phyloP scores from a whole-genome alignment of 2,329 filamentous ascomycete species.

The Colletotrichum graminicola region DNA sequence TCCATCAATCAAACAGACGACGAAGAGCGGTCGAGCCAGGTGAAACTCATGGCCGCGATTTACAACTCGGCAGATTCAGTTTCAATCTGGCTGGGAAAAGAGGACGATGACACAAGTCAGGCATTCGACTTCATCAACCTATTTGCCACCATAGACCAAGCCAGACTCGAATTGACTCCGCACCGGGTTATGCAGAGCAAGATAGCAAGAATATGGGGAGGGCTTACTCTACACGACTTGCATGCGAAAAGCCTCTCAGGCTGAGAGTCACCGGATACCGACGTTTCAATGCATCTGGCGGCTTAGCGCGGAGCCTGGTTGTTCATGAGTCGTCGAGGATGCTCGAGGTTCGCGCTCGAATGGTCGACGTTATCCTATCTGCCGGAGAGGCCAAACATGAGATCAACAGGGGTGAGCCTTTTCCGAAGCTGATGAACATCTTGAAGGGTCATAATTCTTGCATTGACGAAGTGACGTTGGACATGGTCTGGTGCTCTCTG shows the following conservation, averaged over 20 bases:
- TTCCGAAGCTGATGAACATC: slow-evolving; percentile 1
- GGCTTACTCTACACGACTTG: background rate
- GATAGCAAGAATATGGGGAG: background rate
- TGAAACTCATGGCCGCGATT: slow-evolving; percentile 40
- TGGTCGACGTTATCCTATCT: background rate
- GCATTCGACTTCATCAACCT: background rate
- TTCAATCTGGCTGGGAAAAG: slow-evolving; percentile 35
- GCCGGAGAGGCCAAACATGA: slow-evolving; percentile 3
- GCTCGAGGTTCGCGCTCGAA: background rate
- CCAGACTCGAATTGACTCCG: background rate
- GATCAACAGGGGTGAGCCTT: background rate
- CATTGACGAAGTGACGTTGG: background rate
- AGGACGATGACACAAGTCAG: slow-evolving; percentile 18
- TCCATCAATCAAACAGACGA: slow-evolving; percentile 41
- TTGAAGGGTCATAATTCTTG: background rate
- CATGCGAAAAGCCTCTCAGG: slow-evolving; percentile 5
- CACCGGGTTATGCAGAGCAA: background rate
- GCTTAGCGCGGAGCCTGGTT: background rate
- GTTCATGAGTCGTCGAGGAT: background rate
- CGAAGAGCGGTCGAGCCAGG: slow-evolving; percentile 40
- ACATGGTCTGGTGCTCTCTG: slow-evolving; percentile 7
- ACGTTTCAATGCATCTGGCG: background rate
- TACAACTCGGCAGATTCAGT: slow-evolving; percentile 37
- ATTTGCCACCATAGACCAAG: background rate
- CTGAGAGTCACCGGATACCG: slow-evolving; percentile 5